Percentiles rank a stretch among this genome's conserved stretches.
phyloP scores from a whole-genome alignment of 2,329 filamentous ascomycete species.

The Cladorrhinum sp. region DNA sequence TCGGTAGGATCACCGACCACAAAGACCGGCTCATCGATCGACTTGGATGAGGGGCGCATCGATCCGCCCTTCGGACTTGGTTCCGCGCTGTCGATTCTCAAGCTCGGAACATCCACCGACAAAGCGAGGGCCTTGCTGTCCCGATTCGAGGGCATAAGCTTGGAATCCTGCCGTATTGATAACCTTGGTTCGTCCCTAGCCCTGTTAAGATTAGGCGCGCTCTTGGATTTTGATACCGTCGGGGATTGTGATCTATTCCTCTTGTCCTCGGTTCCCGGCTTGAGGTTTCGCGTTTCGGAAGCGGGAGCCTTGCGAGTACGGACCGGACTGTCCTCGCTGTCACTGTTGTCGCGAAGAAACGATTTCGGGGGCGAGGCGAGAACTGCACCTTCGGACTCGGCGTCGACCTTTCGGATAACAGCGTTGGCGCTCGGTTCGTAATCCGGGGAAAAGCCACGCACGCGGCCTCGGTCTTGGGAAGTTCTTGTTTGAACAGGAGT shows the following conservation, averaged over 20 bases:
- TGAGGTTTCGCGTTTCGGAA: conserved; percentile 15
- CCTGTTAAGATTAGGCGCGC: conserved; percentile 27
- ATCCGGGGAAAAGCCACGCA: conserved; percentile 68
- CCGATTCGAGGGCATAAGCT: conserved; percentile 27
- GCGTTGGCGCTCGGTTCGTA: conserved; percentile 71
- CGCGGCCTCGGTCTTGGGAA: conserved; percentile 33
- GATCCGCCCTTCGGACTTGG: conserved; percentile 35
- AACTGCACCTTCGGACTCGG: conserved; percentile 29
- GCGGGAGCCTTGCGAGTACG: conserved; percentile 20
- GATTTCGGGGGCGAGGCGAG: conserved; percentile 38
- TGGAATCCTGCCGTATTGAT: conserved; percentile 16
- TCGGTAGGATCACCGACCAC: conserved; percentile 58
- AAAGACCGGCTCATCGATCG: conserved; percentile 56
- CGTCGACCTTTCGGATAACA: conserved; percentile 63
- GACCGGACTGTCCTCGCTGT: conserved; percentile 42
- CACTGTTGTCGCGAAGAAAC: conserved; percentile 52
- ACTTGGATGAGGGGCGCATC: no score
- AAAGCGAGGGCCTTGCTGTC: conserved; percentile 42
- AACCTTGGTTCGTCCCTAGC: conserved; percentile 15
- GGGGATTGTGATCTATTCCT: conserved; percentile 25
- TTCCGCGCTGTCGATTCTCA: conserved; percentile 44
- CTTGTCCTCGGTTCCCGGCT: conserved; percentile 17
- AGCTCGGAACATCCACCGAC: conserved; percentile 42
- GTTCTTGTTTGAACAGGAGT: conserved; percentile 1
- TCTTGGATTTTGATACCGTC: conserved; percentile 29